phyloP scores from a whole-genome alignment of 2,329 filamentous ascomycete species.

The Furcasterigmium sp. region DNA sequence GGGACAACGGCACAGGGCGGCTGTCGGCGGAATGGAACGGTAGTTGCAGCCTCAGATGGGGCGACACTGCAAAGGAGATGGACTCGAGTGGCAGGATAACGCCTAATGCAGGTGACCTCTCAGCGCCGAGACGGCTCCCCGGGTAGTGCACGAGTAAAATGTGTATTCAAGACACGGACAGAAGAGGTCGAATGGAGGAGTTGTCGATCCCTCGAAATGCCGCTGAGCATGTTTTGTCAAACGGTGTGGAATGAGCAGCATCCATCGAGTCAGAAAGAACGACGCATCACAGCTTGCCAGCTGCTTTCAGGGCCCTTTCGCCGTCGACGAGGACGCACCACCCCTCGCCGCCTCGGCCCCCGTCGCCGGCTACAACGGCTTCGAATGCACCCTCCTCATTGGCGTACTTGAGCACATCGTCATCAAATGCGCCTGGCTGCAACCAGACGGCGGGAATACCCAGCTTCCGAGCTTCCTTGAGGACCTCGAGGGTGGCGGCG shows the following conservation, averaged over 20 bases:
- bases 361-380: constrained; percentile 62
- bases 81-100: no score
- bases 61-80: no score
- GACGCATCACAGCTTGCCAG: constrained; percentile 41
- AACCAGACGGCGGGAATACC: constrained; percentile 77
- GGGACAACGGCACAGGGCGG: not conserved
- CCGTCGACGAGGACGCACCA: constrained; percentile 90
- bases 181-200: no score
- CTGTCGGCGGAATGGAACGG: not conserved
- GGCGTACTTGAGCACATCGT: constrained; percentile 67
- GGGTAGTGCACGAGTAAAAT: no score
- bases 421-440: constrained; percentile 85
- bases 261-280: no score
- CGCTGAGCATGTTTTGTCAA: no score
- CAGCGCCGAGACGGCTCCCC: no score
- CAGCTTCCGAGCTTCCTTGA: constrained; percentile 71
- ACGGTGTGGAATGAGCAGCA: no score
- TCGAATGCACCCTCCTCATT: constrained; percentile 55
- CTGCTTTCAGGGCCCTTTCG: constrained; percentile 54
- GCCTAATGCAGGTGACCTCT: no score
- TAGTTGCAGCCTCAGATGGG: no score
- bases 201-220: no score
- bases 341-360: constrained; percentile 63
- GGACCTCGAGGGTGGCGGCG: constrained; percentile 63
- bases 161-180: no score